Conservation (phyloP, 148 eudicot genomes). For the Camellia japonica region DNA sequence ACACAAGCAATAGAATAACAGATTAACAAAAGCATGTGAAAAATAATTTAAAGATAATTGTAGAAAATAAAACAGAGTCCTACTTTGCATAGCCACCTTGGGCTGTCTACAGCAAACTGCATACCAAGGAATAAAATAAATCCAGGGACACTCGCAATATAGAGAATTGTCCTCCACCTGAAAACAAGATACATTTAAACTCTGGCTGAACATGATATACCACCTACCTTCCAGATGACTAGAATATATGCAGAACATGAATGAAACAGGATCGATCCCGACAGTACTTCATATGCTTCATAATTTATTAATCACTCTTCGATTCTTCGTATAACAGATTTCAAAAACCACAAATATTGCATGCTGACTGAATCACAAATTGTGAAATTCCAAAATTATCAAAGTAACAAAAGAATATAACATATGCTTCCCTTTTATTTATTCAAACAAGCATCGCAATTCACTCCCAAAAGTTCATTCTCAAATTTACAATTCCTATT, state of each 20-base stretch:
- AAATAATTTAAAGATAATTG: neutral
- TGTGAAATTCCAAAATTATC: too few species aligned
- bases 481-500: neutral
- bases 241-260: neutral
- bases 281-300: neutral
- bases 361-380: neutral
- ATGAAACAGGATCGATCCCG: neutral
- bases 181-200: too few species aligned
- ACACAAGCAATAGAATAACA: neutral
- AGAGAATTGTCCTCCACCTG: constrained; percentile 54
- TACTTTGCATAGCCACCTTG: too few species aligned
- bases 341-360: neutral
- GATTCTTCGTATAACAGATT: neutral
- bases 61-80: too few species aligned
- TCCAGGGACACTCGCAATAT: constrained; percentile 72
- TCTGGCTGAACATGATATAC: too few species aligned
- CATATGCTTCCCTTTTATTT: too few species aligned
- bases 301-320: neutral
- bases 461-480: neutral
- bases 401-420: too few species aligned
- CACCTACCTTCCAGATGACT: constrained; percentile 7
- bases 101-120: constrained; percentile 13
- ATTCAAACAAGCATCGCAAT: too few species aligned
- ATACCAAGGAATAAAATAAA: constrained; percentile 59
- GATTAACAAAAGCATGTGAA: neutral